A percentile compares a stretch with the other conserved stretches of the same genome.
Conservation (phyloP, 2,329 filamentous ascomycete genomes). For the Alternaria burnsii region DNA sequence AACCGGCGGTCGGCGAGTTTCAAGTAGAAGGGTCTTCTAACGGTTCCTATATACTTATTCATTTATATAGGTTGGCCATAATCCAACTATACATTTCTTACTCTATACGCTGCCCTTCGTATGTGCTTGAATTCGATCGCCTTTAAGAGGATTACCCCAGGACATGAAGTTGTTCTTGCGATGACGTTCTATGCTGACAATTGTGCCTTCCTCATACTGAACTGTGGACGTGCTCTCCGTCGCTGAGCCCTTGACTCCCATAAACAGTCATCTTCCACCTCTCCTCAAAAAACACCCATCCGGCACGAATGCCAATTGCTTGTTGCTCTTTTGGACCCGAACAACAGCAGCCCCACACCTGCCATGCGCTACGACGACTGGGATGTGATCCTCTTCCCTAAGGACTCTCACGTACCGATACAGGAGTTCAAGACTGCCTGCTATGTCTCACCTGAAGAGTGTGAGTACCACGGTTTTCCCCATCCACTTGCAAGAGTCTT, state of each 20-base stretch:
- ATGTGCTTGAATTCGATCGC: neutral
- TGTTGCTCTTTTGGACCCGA: slow-evolving; percentile 29
- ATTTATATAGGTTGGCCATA: neutral
- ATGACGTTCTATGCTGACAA: slow-evolving; percentile 4
- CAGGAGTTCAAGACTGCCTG: slow-evolving; percentile 86
- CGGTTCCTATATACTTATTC: neutral
- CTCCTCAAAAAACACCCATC: slow-evolving; percentile 7
- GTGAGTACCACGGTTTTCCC: slow-evolving; percentile 24
- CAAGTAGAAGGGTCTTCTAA: neutral
- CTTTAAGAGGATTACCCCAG: neutral
- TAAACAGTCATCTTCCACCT: slow-evolving; percentile 15
- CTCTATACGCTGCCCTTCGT: neutral
- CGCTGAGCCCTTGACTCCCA: neutral
- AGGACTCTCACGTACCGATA: slow-evolving; percentile 71
- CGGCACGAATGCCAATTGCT: slow-evolving; percentile 18
- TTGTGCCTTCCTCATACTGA: slow-evolving; percentile 17
- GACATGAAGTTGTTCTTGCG: neutral
- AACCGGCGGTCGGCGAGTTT: neutral
- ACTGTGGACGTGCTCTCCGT: neutral
- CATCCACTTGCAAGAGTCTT: neutral
- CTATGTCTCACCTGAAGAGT: slow-evolving; percentile 66
- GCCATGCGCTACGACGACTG: slow-evolving; percentile 85
- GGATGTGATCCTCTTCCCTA: slow-evolving; percentile 83
- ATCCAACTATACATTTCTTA: neutral
- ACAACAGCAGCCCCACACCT: slow-evolving; percentile 30